Conservation (phyloP, 164 flowering plant genomes). For the Vitis amurensis region DNA sequence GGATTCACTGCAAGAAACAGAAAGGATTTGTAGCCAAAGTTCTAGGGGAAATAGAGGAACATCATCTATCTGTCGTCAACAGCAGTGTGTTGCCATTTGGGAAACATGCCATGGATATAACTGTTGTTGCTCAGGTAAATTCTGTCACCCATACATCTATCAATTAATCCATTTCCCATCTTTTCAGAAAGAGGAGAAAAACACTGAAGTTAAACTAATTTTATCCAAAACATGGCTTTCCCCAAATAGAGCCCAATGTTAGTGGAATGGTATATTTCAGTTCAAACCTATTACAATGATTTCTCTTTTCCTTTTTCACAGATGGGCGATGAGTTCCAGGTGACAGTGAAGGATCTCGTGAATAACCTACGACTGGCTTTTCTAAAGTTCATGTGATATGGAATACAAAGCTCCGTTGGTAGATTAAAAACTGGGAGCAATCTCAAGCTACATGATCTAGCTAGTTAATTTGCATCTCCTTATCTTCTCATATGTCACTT, state of each 20-base stretch:
- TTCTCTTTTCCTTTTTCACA: slow-evolving; percentile 12
- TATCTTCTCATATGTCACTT: not conserved
- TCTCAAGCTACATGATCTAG: not conserved
- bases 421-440: not conserved
- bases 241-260: not conserved
- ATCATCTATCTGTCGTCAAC: slow-evolving; percentile 27
- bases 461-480: not conserved
- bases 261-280: too few relatives aligned
- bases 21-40: slow-evolving; percentile 27
- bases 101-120: slow-evolving; percentile 31
- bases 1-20: slow-evolving; percentile 39
- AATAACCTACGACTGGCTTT: slow-evolving; percentile 16
- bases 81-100: slow-evolving; percentile 42
- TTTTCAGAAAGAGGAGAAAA: not conserved
- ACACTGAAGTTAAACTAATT: not conserved
- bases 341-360: slow-evolving; percentile 24
- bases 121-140: slow-evolving; percentile 44
- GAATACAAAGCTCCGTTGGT: not conserved
- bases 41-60: slow-evolving; percentile 33
- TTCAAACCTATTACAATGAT: too few relatives aligned
- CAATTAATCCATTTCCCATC: not conserved
- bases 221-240: not conserved
- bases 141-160: not conserved
- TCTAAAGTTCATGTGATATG: slow-evolving; percentile 15
- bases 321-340: slow-evolving; percentile 17